A percentile compares a stretch with the other conserved stretches of the same genome.
Conservation (phyloP, 345 rosid species). For the Brassica rapa region DNA sequence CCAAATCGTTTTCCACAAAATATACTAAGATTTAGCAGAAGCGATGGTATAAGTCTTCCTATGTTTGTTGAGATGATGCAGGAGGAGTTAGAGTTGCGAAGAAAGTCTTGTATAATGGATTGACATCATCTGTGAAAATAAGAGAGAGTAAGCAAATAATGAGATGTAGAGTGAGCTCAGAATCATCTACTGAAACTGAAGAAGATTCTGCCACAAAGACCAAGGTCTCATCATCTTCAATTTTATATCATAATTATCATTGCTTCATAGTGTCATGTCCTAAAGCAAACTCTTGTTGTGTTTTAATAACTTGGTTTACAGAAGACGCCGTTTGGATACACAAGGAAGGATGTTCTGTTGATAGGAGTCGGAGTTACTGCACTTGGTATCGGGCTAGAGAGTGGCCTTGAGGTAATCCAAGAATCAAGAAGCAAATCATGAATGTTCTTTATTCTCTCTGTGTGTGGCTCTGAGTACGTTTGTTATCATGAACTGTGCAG, state of each 20-base stretch:
- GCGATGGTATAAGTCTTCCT: background rate
- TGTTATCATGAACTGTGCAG: constrained; percentile 45
- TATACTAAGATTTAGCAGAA: background rate
- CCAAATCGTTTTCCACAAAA: background rate
- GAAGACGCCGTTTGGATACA: constrained; percentile 84
- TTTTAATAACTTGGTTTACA: constrained; percentile 10
- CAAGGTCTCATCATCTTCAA: constrained; percentile 31
- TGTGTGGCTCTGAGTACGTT: background rate
- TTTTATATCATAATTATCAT: background rate
- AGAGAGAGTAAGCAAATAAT: constrained; percentile 18
- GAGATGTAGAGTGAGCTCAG: constrained; percentile 34
- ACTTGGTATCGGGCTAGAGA: constrained; percentile 73
- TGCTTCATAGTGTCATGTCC: background rate
- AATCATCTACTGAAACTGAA: constrained; percentile 39
- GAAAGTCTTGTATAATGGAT: constrained; percentile 16
- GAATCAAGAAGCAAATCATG: constrained; percentile 2
- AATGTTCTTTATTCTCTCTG: background rate
- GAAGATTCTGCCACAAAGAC: constrained; percentile 31
- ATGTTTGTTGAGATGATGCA: constrained; percentile 26
- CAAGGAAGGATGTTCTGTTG: constrained; percentile 86
- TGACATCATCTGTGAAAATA: constrained; percentile 11
- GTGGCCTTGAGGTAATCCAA: constrained; percentile 81
- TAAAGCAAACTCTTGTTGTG: constrained; percentile 10
- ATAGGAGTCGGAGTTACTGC: constrained; percentile 85
- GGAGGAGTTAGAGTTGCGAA: constrained; percentile 24